These are phyloP conservation scores for Penicillium capsulatum DNA, from an alignment of 2,329 filamentous ascomycete species.

Conservation along the genomic window DNA sequence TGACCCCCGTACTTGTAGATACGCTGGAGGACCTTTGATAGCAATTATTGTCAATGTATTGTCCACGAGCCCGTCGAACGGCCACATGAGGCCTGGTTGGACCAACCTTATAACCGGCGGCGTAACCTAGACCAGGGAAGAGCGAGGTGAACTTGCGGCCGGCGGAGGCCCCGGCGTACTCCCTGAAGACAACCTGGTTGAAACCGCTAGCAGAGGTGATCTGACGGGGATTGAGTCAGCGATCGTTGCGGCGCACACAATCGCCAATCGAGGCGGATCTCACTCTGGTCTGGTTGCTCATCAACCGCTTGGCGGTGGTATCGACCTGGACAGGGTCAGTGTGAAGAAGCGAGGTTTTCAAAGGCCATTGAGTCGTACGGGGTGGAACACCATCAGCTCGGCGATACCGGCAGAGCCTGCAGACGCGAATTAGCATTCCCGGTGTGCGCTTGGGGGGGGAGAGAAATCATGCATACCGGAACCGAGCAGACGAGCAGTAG, in stretches of 20 bases:
- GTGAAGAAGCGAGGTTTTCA: background rate
- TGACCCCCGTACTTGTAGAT: conserved; percentile 99
- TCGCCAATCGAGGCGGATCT: conserved; percentile 17
- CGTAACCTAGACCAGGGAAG: conserved; percentile 95
- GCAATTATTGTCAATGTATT: no score
- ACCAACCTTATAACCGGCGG: conserved; percentile 86
- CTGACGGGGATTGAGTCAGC: conserved; percentile 33
- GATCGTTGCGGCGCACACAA: conserved; percentile 3
- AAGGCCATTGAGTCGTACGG: conserved; percentile 51
- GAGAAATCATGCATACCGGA: conserved; percentile 62
- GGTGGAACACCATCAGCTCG: conserved; percentile 89
- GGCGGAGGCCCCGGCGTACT: conserved; percentile 68
- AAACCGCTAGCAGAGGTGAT: conserved; percentile 61
- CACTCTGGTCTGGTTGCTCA: conserved; percentile 90
- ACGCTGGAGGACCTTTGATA: conserved; percentile 70
- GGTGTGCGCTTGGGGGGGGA: background rate
- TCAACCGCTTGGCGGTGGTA: conserved; percentile 96
- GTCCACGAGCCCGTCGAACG: no score
- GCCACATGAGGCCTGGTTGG: background rate
- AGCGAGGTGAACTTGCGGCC: conserved; percentile 85
- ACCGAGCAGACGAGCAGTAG: conserved; percentile 78
- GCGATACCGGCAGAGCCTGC: conserved; percentile 87
- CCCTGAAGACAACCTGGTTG: conserved; percentile 90
- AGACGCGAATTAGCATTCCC: conserved; percentile 10
- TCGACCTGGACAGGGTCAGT: conserved; percentile 63